A percentile compares a stretch with the other conserved stretches of the same genome.
phyloP scores from a whole-genome alignment of 1,284 basidiomycete species.

The Flammula alnicola region DNA sequence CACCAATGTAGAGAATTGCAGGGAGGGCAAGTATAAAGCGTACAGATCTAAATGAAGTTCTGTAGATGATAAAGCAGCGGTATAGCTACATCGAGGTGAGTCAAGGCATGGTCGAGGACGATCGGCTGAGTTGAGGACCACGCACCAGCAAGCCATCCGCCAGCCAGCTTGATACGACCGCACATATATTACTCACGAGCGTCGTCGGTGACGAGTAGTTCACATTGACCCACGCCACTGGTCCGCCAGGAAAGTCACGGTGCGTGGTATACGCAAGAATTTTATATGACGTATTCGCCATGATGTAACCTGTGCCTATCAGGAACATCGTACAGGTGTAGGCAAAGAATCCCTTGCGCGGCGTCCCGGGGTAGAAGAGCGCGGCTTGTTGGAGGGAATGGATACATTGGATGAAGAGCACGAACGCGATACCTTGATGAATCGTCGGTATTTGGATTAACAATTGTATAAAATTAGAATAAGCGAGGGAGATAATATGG shows the following conservation, averaged over 20 bases:
- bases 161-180: constrained; percentile 11
- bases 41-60: constrained; percentile 6
- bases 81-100: constrained; percentile 3
- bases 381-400: neutral
- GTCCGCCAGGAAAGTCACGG: constrained; percentile 10
- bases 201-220: constrained; percentile 14
- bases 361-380: neutral
- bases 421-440: constrained; percentile 7
- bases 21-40: constrained; percentile 6
- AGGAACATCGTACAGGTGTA: constrained; percentile 12
- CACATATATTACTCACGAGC: constrained; percentile 8
- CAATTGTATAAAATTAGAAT: neutral
- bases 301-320: constrained; percentile 12
- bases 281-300: constrained; percentile 16
- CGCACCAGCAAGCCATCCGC: constrained; percentile 13
- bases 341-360: constrained; percentile 4
- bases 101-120: neutral
- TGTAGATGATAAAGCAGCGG: constrained; percentile 12
- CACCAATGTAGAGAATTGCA: constrained; percentile 7
- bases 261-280: constrained; percentile 12
- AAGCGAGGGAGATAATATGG: neutral
- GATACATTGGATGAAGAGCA: constrained; percentile 11
- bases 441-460: neutral
- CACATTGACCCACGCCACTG: constrained; percentile 9
- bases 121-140: neutral